Evolutionary conservation across 2,329 filamentous ascomycete genomes (phyloP).

Genomic region (Hypoxylon sp.): DNA sequence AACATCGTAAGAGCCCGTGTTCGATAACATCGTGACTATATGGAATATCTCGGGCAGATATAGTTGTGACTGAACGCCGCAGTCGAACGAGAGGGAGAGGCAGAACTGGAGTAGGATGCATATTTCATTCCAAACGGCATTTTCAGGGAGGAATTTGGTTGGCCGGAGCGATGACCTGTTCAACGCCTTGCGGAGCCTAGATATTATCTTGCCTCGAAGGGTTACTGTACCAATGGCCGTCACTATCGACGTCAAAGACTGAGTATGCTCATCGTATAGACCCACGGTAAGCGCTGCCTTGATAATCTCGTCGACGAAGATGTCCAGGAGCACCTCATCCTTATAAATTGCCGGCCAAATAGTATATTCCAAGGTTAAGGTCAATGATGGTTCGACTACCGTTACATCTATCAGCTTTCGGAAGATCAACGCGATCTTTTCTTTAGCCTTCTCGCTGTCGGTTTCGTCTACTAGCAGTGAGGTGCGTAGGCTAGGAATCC

Average conservation of each 20-base stretch:
- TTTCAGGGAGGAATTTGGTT: conserved; percentile 74
- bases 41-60: conserved; percentile 78
- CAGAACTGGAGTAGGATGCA: conserved; percentile 75
- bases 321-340: conserved; percentile 74
- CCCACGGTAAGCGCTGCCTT: conserved; percentile 71
- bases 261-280: conserved; percentile 68
- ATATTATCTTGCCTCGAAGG: conserved; percentile 73
- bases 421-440: conserved; percentile 73
- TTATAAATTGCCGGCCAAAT: conserved; percentile 74
- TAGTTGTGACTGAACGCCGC: conserved; percentile 73
- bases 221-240: conserved; percentile 74
- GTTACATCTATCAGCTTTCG: conserved; percentile 75
- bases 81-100: conserved; percentile 74
- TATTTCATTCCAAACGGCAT: conserved; percentile 76
- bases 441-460: conserved; percentile 74
- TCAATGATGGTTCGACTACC: conserved; percentile 69
- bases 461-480: conserved; percentile 68
- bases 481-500: conserved; percentile 71
- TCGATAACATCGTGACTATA: conserved; percentile 76
- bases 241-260: conserved; percentile 71
- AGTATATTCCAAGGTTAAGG: conserved; percentile 71
- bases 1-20: conserved; percentile 69
- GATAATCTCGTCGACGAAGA: conserved; percentile 75
- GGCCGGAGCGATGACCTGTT: conserved; percentile 75
- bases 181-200: conserved; percentile 73